Base-by-base conservation (phyloP, 805 yeast species). In the Myxozyma geophila region DNA sequence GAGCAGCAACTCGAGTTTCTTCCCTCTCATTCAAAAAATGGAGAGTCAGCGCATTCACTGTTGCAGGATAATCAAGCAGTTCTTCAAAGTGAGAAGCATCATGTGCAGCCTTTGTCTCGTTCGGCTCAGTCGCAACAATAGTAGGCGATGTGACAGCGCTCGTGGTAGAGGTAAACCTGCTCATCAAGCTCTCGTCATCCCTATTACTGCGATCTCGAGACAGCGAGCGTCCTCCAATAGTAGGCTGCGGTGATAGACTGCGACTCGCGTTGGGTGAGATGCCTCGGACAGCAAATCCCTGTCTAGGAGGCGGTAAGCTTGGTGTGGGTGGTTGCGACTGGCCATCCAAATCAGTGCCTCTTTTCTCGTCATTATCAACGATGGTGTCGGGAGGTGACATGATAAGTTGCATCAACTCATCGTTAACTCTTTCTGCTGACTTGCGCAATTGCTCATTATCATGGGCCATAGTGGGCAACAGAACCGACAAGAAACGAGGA, bases 11-110 rank as follows among this genome's bases (percentile, higher is more conserved):
- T 63, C 95, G 82, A 0, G 97, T 89, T 36, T 87, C 85, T 65
- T 91, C 96, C 69, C 89, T 87, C 58, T 88, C 90, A 67, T 85
- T 86, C 62, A 85, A 76, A 65, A 89, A 86, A 72, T 92, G 96
- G 47, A 85, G 74, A 2, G 90, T 87, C 60, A 93, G 80, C 4
- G 88, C 86, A 62, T 86, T 86, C 47, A 92, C 85, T 0, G 91
- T 86, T 7, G 88, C 77, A 0, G 85, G 77, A 65, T 85, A 83
- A 70, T 85, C 85, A 13, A 83, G 70, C 54, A 73, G 36, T 15
- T 53, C 44, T 43, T 58, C 67, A 10, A 59, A 28, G 17, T 53
- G 33, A 15, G 43, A n/a, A 7, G 12, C 35, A 12, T 6, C 48
- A 7, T 39, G 39, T 4, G 63, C 15, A 28, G 58, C 68, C n/a